Evolutionary conservation across 2,329 filamentous ascomycete genomes (phyloP).

Genomic region (Trichoderma arundinaceum): DNA sequence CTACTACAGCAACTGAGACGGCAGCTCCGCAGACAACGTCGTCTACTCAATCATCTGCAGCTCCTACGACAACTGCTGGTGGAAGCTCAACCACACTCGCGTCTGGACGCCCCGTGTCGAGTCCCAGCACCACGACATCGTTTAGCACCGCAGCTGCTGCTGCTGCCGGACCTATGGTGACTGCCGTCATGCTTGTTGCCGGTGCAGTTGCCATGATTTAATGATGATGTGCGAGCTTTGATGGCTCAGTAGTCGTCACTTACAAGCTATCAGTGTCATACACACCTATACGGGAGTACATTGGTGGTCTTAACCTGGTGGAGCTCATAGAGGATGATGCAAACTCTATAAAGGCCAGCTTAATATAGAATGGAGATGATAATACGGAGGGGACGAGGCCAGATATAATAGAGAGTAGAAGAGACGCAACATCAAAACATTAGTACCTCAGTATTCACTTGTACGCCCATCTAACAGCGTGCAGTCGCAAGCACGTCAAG

Average conservation of each 20-base stretch:
- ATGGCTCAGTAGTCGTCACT: background rate
- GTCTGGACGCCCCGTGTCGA: background rate
- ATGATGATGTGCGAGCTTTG: too few relatives aligned
- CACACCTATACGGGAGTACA: background rate
- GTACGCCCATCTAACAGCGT: too few relatives aligned
- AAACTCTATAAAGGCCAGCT: background rate
- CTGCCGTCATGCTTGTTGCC: conserved; percentile 13
- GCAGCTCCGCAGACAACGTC: conserved; percentile 13
- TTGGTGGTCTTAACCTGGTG: too few relatives aligned
- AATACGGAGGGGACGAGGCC: background rate
- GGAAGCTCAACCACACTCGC: background rate
- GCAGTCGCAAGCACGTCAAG: background rate
- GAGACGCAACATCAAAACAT: too few relatives aligned
- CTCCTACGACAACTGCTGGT: conserved; percentile 9
- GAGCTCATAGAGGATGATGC: background rate
- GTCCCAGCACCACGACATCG: background rate
- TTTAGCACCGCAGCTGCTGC: conserved; percentile 23
- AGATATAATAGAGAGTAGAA: too few relatives aligned
- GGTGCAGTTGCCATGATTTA: conserved; percentile 28
- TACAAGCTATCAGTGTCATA: background rate
- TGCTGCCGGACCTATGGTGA: conserved; percentile 19
- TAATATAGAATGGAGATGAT: background rate
- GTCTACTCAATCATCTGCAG: conserved; percentile 20
- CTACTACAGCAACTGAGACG: conserved; percentile 33
- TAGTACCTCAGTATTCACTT: background rate